Evolutionary conservation across 768 basidiomycete species (phyloP), one percentile per base, ranked within the genome.

Genomic region (Trametes maxima): DNA sequence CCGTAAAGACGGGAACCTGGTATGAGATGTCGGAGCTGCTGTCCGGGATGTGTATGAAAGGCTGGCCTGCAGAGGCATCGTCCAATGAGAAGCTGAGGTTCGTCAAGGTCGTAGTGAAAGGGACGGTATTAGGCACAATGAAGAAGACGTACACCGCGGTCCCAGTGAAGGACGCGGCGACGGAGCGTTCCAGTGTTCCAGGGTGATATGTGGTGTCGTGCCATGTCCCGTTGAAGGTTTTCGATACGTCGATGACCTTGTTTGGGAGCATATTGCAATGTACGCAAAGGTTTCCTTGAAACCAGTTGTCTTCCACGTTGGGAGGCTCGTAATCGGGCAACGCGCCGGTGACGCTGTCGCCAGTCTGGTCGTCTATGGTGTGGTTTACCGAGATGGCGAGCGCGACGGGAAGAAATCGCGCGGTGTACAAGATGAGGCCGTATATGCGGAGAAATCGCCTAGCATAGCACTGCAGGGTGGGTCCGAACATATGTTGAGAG

Each of bases 131-230:
- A 35, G 35, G 54, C 17, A 57, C 56, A 12, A 28, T 47, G 25
- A 19, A 19, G 57, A 47, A 63, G n/a, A 59, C 59, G 37, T 57
- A 65, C 1, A 65, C 39, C 4, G 64, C 59, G 7, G 46, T 50
- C 0, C 64, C 64, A 33, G 19, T 65, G 40, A 65, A 65, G 1
- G 33, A 43, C 11, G 48, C 44, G 16, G 60, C 42, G n/a, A 65
- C 52, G 19, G 12, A 36, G n/a, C 16, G 45, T 39, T 28, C 47
- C 14, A n/a, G 40, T 22, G 35, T 33, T 35, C 35, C 45, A 5
- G 39, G 57, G 46, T 35, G 24, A 22, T 54, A 55, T 19, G 54
- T 46, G 17, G 42, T 25, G 50, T 40, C 50, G 33, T 37, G 37
- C 50, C 50, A 52, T 8, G 50, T 52, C 17, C 50, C 50, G 25